Base-by-base conservation (phyloP, 1,284 basidiomycete species). In the Austroboletus rostrupii region DNA sequence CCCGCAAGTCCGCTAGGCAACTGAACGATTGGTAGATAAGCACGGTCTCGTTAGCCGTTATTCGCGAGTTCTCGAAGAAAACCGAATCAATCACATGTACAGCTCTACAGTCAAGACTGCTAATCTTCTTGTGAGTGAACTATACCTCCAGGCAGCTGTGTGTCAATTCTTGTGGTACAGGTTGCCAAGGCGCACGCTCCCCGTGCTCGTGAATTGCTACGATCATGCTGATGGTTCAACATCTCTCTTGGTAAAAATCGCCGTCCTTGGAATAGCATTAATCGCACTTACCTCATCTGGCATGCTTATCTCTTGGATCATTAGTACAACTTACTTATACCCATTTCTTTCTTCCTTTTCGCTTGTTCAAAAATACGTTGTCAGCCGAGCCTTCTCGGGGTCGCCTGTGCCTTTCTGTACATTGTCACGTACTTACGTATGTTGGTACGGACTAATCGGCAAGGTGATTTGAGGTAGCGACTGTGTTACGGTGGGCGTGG, bases 31-130 rank as follows among this genome's bases (percentile, higher is more conserved):
- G 49, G 23, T 58, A 83, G 86, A 88, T 61, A 87, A 86, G 60
- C 77, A 87, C 56, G 87, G 88, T 26, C 75, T 90, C 10, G 84
- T 91, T 45, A 87, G 80, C 61, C 80, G 81, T 35, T 90, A 87
- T 64, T 90, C 87, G 20, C 75, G 80, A 20, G 77, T 86, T 12
- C 75, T 91, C 10, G 79, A 86, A 53, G 75, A 80, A 53, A 81
- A 81, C 55, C 78, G 79, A 6, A 87, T 90, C 65, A 85, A 88
- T 65, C 89, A 90, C 68, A 87, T 90, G 77, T 91, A 91, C 61
- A 87, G 84, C 53, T 90, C 87, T 41, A 90, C 89, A 12, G 87
- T 83, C 61, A 88, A 90, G 67, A 90, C 89, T 14, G 90, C 89
- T 46, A 92, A 91, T 65, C 70, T 92, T 31, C 73, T 91, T 58